Base-by-base conservation (phyloP, 352 stramenopile species). In the Globisporangium cylindrosporum region DNA sequence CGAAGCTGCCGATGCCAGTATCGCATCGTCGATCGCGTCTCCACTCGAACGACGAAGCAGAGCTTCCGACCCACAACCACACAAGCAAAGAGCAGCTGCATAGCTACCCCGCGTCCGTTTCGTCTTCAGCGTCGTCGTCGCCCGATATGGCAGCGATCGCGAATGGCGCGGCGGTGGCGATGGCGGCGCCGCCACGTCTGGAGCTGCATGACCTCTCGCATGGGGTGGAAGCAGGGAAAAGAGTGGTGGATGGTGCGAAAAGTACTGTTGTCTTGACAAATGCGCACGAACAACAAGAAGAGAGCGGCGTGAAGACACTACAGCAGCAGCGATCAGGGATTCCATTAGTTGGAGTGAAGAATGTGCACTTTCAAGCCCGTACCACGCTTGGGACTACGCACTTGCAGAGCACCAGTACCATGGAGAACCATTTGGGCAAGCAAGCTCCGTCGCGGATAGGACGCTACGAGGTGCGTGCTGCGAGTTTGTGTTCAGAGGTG, bases 201-300 rank as follows among this genome's bases (percentile, higher is more conserved):
- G 55, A 75, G 66, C 56, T 75, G 15, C 70, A 57, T 10, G 70
- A 75, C 7, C 70, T 75, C 25, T 27, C 36, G 9, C 18, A 61
- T 29, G 22, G n/a, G 9, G 10, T 22, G 0, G 24, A 27, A n/a
- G 34, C 10, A n/a, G 18, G 14, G 41, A 48, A 48, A 54, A 8
- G n/a, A 29, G 34, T 18, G 2, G 27, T 43, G 25, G 22, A 14
- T 24, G 49, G 60, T 24, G 24, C 36, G 29, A 29, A 41, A 12
- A 41, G 25, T 34, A 22, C 48, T 1, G 49, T 54, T 10, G 36
- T 25, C 14, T 24, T 34, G 46, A 1, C 32, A 27, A 51, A 59
- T 32, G 43, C 24, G 8, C 54, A n/a, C n/a, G 32, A 29, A n/a
- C 14, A 24, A 25, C 15, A 25, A 27, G 59, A 56, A 25, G 54